A percentile compares a stretch with the other conserved stretches of the same genome.
phyloP scores from a whole-genome alignment of 2,329 filamentous ascomycete genomes.

The Nemania sp. region DNA sequence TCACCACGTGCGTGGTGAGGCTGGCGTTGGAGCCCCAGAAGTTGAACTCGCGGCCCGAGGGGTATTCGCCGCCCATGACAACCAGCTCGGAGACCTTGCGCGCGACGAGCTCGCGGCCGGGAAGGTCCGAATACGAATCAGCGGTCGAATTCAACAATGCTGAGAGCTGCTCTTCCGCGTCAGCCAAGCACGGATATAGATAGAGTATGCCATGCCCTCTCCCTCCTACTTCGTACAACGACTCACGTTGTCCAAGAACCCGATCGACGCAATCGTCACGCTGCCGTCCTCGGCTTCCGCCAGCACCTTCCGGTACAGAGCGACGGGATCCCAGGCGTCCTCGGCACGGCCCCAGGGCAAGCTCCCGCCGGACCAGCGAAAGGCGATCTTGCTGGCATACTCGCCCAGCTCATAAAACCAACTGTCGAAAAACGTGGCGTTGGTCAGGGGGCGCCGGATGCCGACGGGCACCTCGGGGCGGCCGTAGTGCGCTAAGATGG shows the following conservation, averaged over 20 bases:
- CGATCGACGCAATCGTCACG: constrained; percentile 51
- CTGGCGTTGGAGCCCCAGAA: constrained; percentile 49
- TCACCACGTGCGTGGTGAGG: constrained; percentile 49
- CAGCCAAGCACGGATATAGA: background rate
- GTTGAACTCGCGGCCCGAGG: constrained; percentile 53
- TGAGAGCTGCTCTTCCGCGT: constrained; percentile 43
- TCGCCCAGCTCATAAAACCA: constrained; percentile 47
- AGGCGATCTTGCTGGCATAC: constrained; percentile 52
- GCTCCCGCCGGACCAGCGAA: constrained; percentile 44
- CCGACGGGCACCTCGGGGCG: constrained; percentile 43
- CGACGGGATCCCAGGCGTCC: constrained; percentile 48
- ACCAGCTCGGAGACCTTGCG: constrained; percentile 54
- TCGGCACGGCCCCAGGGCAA: constrained; percentile 43
- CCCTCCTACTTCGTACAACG: too few species aligned
- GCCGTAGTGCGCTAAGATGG: constrained; percentile 38
- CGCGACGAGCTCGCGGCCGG: constrained; percentile 47
- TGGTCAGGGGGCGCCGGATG: constrained; percentile 45
- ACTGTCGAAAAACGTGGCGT: constrained; percentile 51
- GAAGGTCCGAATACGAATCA: constrained; percentile 46
- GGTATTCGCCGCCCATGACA: constrained; percentile 57
- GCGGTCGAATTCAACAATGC: constrained; percentile 50
- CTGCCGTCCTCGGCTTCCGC: constrained; percentile 46
- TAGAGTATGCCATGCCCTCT: constrained; percentile 3
- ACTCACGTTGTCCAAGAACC: constrained; percentile 49
- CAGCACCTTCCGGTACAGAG: constrained; percentile 51